These are phyloP conservation scores for Amanita exitialis DNA, from an alignment of 768 basidiomycete genomes.

Conservation along the genomic window DNA sequence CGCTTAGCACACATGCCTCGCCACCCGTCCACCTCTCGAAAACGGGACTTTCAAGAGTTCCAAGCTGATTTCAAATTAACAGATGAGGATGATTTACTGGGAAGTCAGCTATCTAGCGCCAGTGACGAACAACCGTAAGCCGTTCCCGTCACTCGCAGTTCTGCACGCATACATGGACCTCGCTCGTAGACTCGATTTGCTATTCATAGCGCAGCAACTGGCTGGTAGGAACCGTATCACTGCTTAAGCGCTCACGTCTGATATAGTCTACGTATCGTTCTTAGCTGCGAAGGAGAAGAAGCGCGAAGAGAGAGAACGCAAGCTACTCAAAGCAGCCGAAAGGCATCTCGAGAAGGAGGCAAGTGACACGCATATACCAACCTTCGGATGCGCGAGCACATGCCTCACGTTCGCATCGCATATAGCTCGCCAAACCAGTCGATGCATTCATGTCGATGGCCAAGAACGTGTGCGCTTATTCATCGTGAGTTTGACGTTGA, in stretches of 20 bases:
- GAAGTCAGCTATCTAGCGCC: not conserved
- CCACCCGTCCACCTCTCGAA: not conserved
- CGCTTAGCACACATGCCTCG: too few species aligned
- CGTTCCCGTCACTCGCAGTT: not conserved
- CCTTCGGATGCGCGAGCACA: too few species aligned
- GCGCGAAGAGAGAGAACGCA: constrained; percentile 13
- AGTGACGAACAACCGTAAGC: not conserved
- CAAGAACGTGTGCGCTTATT: constrained; percentile 7
- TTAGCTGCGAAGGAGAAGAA: constrained; percentile 12
- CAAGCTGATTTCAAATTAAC: not conserved
- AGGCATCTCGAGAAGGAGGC: constrained; percentile 15
- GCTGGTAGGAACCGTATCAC: not conserved
- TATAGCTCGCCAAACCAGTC: constrained; percentile 8
- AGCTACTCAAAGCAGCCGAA: constrained; percentile 12
- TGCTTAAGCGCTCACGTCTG: not conserved
- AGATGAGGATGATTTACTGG: not conserved
- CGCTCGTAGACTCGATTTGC: not conserved
- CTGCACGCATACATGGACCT: not conserved
- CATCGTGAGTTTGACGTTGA: not conserved
- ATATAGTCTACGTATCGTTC: too few species aligned
- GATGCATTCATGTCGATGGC: constrained; percentile 10
- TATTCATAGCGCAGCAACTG: not conserved
- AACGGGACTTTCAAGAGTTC: constrained; percentile 1
- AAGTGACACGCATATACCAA: not conserved
- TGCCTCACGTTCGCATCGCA: not conserved